These are phyloP conservation scores for Panellus pusillus DNA, from an alignment of 768 basidiomycete genomes.

Conservation along the genomic window DNA sequence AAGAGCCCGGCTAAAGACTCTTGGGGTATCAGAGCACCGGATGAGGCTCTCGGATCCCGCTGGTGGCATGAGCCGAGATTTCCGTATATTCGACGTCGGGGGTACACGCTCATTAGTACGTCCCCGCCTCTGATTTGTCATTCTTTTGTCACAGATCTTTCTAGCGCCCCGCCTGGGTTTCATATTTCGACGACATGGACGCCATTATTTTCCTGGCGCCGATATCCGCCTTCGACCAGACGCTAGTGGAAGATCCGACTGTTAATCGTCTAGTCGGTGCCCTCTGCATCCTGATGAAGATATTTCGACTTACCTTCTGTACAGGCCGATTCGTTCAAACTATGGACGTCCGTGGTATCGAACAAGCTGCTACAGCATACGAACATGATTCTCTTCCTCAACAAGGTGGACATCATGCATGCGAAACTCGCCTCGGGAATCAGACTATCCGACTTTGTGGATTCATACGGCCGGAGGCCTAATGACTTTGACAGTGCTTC, in stretches of 20 bases:
- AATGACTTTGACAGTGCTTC: slow-evolving; percentile 66
- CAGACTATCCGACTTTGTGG: slow-evolving; percentile 58
- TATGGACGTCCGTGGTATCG: slow-evolving; percentile 70
- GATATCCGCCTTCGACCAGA: slow-evolving; percentile 71
- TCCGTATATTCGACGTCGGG: slow-evolving; percentile 71
- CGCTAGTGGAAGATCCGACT: slow-evolving; percentile 56
- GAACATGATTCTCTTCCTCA: slow-evolving; percentile 70
- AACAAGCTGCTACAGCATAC: slow-evolving; percentile 66
- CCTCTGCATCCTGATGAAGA: background rate
- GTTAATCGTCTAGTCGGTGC: slow-evolving; percentile 59
- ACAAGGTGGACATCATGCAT: slow-evolving; percentile 65
- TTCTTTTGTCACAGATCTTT: background rate
- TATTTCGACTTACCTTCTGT: background rate
- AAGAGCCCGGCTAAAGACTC: slow-evolving; percentile 68
- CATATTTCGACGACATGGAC: slow-evolving; percentile 50
- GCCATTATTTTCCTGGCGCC: slow-evolving; percentile 70
- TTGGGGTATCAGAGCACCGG: slow-evolving; percentile 79
- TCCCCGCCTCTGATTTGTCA: background rate
- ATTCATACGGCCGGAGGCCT: slow-evolving; percentile 63
- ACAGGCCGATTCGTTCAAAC: slow-evolving; percentile 63
- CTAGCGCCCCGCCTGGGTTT: slow-evolving; percentile 58
- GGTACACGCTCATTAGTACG: slow-evolving; percentile 70
- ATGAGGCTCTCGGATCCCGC: slow-evolving; percentile 42
- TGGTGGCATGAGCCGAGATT: slow-evolving; percentile 53
- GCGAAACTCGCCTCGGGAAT: slow-evolving; percentile 66